These are phyloP conservation scores for Grigorovia transvaalensis DNA, from an alignment of 805 yeast species.

Conservation along the genomic window DNA sequence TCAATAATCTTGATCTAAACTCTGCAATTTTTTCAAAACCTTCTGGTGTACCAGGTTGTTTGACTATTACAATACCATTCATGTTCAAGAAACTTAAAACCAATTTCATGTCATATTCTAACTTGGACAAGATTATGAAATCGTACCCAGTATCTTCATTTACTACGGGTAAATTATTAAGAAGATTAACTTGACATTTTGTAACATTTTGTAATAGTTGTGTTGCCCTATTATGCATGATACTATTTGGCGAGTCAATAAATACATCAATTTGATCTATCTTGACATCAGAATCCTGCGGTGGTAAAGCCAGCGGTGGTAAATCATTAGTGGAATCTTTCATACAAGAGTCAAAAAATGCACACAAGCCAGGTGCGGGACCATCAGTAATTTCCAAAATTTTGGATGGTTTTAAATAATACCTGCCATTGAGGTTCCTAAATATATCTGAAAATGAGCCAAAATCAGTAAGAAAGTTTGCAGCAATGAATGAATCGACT, in stretches of 20 bases:
- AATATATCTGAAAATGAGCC: slow-evolving; percentile 58
- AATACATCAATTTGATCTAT: slow-evolving; percentile 37
- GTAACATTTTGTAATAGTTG: slow-evolving; percentile 9
- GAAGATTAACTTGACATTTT: slow-evolving; percentile 22
- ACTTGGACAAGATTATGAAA: slow-evolving; percentile 53
- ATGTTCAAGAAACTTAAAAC: slow-evolving; percentile 58
- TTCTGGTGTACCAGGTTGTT: slow-evolving; percentile 82
- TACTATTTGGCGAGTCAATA: neutral
- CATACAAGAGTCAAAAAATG: slow-evolving; percentile 22
- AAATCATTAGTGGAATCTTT: neutral
- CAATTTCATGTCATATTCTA: slow-evolving; percentile 32
- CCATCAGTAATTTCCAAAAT: slow-evolving; percentile 81
- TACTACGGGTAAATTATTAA: neutral
- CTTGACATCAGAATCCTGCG: slow-evolving; percentile 26
- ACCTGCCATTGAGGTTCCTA: slow-evolving; percentile 32
- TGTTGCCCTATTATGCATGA: neutral
- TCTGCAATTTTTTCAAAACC: slow-evolving; percentile 86
- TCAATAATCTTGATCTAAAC: slow-evolving; percentile 80
- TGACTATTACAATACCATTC: slow-evolving; percentile 63
- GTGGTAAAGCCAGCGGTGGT: no score
- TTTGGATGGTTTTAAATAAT: slow-evolving; percentile 45
- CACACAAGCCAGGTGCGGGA: slow-evolving; percentile 86
- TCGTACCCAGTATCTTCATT: slow-evolving; percentile 51
- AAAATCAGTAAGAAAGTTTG: slow-evolving; percentile 72
- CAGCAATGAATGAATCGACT: slow-evolving; percentile 73